Percentiles rank a stretch among this genome's conserved stretches.
Evolutionary conservation across 441 rosid species (phyloP).

Genomic region (Euphorbia schlechtendalii): DNA sequence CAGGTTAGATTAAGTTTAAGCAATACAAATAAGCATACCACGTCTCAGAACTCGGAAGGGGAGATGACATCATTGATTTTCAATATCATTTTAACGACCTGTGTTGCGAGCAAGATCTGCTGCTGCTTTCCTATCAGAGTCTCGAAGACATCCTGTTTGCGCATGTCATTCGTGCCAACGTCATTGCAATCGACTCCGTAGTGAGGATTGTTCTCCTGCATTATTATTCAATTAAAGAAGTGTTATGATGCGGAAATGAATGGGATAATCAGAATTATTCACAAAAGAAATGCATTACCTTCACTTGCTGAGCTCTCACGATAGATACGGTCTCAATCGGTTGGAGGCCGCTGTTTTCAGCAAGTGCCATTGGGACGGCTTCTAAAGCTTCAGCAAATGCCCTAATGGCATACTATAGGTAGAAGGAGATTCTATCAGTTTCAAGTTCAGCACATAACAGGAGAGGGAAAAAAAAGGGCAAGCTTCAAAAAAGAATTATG

Average conservation of each 20-base stretch:
- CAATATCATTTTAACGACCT: slow-evolving; percentile 95
- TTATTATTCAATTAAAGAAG: no score
- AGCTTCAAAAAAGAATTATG: no score
- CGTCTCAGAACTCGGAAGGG: slow-evolving; percentile 58
- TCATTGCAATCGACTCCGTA: slow-evolving; percentile 95
- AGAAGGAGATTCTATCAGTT: no score
- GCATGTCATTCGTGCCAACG: slow-evolving; percentile 88
- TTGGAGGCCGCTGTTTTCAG: slow-evolving; percentile 93
- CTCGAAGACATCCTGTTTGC: slow-evolving; percentile 85
- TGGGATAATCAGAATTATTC: no score
- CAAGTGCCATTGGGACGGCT: slow-evolving; percentile 87
- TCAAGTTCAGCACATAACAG: no score
- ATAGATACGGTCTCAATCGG: slow-evolving; percentile 92
- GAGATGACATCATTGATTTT: slow-evolving; percentile 98
- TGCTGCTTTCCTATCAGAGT: slow-evolving; percentile 95
- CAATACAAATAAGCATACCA: not conserved
- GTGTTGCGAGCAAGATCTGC: slow-evolving; percentile 91
- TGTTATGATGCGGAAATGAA: no score
- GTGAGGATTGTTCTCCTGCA: slow-evolving; percentile 79
- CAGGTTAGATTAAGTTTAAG: slow-evolving; percentile 5
- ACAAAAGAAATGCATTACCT: no score
- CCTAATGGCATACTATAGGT: slow-evolving; percentile 82
- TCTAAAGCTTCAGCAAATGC: slow-evolving; percentile 96
- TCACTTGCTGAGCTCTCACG: slow-evolving; percentile 85
- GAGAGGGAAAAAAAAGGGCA: no score